These are phyloP conservation scores for Wickerhamomyces queroliae DNA, from an alignment of 805 yeast species.

Conservation along the genomic window DNA sequence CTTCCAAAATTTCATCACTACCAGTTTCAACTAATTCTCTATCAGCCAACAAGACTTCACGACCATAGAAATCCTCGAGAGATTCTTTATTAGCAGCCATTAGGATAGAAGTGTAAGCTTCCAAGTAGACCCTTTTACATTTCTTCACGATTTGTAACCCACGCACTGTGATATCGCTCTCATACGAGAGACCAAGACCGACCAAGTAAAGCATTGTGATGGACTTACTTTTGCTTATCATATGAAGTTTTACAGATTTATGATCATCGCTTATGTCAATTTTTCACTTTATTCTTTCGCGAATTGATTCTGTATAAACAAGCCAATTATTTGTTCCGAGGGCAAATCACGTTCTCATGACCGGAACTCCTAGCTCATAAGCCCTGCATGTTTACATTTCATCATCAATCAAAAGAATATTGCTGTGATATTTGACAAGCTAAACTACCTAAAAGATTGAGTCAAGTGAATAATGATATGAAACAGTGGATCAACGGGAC, in stretches of 20 bases:
- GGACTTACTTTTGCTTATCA: no score
- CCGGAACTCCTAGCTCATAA: no score
- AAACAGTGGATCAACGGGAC: not conserved
- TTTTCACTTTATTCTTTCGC: not conserved
- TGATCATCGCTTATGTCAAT: no score
- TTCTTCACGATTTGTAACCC: constrained; percentile 80
- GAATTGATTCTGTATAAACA: not conserved
- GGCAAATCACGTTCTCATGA: no score
- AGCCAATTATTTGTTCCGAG: not conserved
- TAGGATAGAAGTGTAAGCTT: constrained; percentile 90
- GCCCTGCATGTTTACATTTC: no score
- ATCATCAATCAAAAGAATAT: no score
- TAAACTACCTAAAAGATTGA: not conserved
- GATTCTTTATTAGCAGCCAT: constrained; percentile 84
- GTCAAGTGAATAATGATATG: not conserved
- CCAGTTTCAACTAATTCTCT: constrained; percentile 92
- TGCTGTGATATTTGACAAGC: no score
- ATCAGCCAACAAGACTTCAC: constrained; percentile 83
- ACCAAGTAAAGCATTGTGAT: constrained; percentile 74
- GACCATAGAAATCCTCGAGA: constrained; percentile 80
- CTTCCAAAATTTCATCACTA: constrained; percentile 73
- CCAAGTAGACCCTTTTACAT: constrained; percentile 89
- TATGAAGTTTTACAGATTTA: no score
- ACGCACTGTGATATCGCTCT: constrained; percentile 87
- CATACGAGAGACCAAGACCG: constrained; percentile 89